phyloP scores from a whole-genome alignment of 495 filamentous ascomycete genomes.

The Schizothecium vesticola region DNA sequence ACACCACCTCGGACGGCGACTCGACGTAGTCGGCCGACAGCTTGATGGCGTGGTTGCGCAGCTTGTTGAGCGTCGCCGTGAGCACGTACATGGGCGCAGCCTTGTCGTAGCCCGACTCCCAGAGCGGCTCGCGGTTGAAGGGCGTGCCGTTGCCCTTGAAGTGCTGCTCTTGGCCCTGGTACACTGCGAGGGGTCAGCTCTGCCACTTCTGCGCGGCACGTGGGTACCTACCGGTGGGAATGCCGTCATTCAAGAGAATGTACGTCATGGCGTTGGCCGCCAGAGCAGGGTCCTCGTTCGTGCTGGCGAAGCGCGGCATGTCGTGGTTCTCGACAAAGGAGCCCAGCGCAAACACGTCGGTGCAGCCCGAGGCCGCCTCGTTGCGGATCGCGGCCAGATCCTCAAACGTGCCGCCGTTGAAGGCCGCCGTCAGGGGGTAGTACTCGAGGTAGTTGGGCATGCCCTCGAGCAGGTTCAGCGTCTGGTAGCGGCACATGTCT shows the following conservation, averaged over 20 bases:
- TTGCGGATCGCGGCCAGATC: conserved; percentile 13
- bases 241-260: conserved; percentile 58
- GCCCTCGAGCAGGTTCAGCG: conserved; percentile 48
- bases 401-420: conserved; percentile 24
- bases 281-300: conserved; percentile 50
- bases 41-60: conserved; percentile 54
- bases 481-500: conserved; percentile 31
- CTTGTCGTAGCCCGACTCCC: conserved; percentile 60
- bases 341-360: conserved; percentile 38
- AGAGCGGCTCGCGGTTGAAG: conserved; percentile 67
- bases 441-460: conserved; percentile 67
- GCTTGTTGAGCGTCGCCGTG: conserved; percentile 52
- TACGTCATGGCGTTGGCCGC: conserved; percentile 69
- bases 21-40: conserved; percentile 44
- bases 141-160: conserved; percentile 56
- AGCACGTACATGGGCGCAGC: conserved; percentile 53
- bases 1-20: conserved; percentile 50
- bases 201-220: background rate
- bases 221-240: conserved; percentile 30
- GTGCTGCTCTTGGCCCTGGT: conserved; percentile 67
- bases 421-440: conserved; percentile 51
- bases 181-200: conserved; percentile 16
- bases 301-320: conserved; percentile 58
- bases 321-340: conserved; percentile 81
- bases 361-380: conserved; percentile 22